These are phyloP conservation scores for Tubosaeta sp. DNA, from an alignment of 768 basidiomycete species.

Conservation along the genomic window DNA sequence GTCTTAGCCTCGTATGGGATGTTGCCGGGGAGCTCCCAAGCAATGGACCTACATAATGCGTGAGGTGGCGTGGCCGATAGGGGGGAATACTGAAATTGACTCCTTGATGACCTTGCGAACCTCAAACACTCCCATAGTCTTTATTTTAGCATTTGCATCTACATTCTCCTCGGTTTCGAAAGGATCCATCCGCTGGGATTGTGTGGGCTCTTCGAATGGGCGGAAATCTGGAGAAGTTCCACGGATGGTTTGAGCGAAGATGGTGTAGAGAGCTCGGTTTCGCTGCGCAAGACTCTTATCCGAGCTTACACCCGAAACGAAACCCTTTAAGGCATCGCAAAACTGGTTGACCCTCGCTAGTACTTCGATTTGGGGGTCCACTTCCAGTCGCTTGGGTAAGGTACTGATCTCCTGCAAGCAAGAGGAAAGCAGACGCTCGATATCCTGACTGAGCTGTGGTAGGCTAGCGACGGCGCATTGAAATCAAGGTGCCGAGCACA, in stretches of 20 bases:
- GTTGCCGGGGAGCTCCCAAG: conserved; percentile 42
- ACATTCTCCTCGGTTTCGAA: conserved; percentile 7
- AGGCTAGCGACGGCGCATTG: conserved; percentile 35
- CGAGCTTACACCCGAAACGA: conserved; percentile 30
- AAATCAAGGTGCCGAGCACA: not conserved
- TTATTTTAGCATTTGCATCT: not conserved
- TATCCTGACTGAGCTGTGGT: conserved; percentile 39
- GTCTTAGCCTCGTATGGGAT: conserved; percentile 39
- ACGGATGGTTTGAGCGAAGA: conserved; percentile 34
- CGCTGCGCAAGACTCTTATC: conserved; percentile 36
- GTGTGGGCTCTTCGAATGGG: conserved; percentile 18
- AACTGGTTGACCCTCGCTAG: conserved; percentile 42
- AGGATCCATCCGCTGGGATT: conserved; percentile 9
- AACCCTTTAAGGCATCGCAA: conserved; percentile 34
- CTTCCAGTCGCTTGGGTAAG: conserved; percentile 38
- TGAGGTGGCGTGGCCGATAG: not conserved
- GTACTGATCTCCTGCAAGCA: conserved; percentile 31
- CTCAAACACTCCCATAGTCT: conserved; percentile 28
- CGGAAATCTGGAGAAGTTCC: conserved; percentile 41
- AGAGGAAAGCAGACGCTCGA: conserved; percentile 36
- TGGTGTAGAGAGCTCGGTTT: conserved; percentile 30
- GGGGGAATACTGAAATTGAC: conserved; percentile 20
- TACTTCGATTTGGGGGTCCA: conserved; percentile 45
- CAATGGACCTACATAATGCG: conserved; percentile 28
- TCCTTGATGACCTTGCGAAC: conserved; percentile 33